These are phyloP conservation scores for Magnusiomyces paraingens DNA, from an alignment of 1,139 yeast genomes.

Conservation along the genomic window DNA sequence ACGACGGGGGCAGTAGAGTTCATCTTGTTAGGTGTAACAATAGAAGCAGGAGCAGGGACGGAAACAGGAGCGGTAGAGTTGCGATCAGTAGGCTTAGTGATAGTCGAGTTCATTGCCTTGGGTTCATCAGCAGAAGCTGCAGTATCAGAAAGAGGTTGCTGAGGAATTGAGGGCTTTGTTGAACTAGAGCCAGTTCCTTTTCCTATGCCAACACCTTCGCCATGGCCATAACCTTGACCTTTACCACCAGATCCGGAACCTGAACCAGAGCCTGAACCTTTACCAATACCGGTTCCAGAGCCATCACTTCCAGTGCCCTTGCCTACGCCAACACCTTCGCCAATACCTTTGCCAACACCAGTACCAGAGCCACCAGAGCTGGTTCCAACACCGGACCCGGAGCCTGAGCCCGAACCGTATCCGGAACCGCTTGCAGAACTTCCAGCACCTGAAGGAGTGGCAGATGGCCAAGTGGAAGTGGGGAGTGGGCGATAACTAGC, in stretches of 20 bases:
- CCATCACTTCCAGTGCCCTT: not conserved
- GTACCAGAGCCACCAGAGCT: too few species aligned
- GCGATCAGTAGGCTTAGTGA: not conserved
- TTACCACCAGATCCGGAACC: slow-evolving; percentile 9
- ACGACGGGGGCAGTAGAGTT: too few species aligned
- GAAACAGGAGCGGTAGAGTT: not conserved
- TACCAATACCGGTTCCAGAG: not conserved
- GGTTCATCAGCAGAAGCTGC: not conserved
- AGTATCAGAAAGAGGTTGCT: not conserved
- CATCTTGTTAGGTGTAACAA: too few species aligned
- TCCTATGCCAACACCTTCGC: slow-evolving; percentile 10
- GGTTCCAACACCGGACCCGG: slow-evolving; percentile 7
- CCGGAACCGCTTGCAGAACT: too few species aligned
- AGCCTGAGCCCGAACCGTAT: slow-evolving; percentile 9
- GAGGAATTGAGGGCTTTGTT: not conserved
- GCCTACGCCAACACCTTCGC: not conserved
- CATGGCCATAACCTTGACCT: slow-evolving; percentile 11
- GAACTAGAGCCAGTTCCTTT: slow-evolving; percentile 9
- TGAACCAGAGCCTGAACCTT: slow-evolving; percentile 2
- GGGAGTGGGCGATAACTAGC: too few species aligned
- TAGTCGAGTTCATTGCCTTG: not conserved
- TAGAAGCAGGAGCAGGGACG: too few species aligned
- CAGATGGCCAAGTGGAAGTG: too few species aligned
- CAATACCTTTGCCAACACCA: not conserved
- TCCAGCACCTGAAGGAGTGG: too few species aligned